phyloP scores from a whole-genome alignment of 2,329 filamentous ascomycete species.

The Fusarium lateritium region DNA sequence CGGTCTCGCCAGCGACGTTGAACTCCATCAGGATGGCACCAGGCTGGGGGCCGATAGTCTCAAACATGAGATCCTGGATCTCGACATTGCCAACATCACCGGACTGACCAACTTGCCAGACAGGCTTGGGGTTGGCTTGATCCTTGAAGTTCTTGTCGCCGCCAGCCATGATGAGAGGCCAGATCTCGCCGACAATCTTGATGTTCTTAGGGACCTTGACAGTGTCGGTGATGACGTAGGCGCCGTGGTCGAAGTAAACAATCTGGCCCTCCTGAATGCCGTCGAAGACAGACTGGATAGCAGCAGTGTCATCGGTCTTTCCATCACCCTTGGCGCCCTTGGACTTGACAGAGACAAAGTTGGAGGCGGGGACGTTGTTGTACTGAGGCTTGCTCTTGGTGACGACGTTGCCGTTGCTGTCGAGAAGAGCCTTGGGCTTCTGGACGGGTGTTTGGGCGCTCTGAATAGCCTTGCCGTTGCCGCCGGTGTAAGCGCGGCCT shows the following conservation, averaged over 20 bases:
- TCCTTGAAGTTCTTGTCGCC: slow-evolving; percentile 80
- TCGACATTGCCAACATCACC: slow-evolving; percentile 87
- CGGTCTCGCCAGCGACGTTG: slow-evolving; percentile 80
- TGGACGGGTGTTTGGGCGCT: slow-evolving; percentile 64
- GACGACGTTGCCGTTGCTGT: slow-evolving; percentile 77
- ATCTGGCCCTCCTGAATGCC: slow-evolving; percentile 74
- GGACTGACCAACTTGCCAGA: slow-evolving; percentile 85
- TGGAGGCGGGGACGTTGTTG: slow-evolving; percentile 72
- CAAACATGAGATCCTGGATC: slow-evolving; percentile 89
- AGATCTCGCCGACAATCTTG: slow-evolving; percentile 92
- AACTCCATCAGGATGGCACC: slow-evolving; percentile 94
- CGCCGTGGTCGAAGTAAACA: slow-evolving; percentile 82
- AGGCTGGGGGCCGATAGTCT: slow-evolving; percentile 85
- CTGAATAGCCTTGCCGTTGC: slow-evolving; percentile 70
- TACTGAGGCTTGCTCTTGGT: slow-evolving; percentile 94
- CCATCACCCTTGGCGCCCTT: slow-evolving; percentile 91
- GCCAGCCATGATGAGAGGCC: slow-evolving; percentile 89
- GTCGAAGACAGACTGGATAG: slow-evolving; percentile 85
- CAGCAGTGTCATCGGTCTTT: slow-evolving; percentile 85
- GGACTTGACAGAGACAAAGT: slow-evolving; percentile 87
- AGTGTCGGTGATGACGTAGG: slow-evolving; percentile 79
- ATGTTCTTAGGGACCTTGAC: slow-evolving; percentile 82
- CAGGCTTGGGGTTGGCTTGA: slow-evolving; percentile 81
- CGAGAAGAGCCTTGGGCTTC: slow-evolving; percentile 78
- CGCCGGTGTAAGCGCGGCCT: slow-evolving; percentile 78